A percentile compares a stretch with the other conserved stretches of the same genome.
These are phyloP conservation scores for Tetragonia tetragonoides DNA, from an alignment of 148 eudicot species.

Conservation along the genomic window DNA sequence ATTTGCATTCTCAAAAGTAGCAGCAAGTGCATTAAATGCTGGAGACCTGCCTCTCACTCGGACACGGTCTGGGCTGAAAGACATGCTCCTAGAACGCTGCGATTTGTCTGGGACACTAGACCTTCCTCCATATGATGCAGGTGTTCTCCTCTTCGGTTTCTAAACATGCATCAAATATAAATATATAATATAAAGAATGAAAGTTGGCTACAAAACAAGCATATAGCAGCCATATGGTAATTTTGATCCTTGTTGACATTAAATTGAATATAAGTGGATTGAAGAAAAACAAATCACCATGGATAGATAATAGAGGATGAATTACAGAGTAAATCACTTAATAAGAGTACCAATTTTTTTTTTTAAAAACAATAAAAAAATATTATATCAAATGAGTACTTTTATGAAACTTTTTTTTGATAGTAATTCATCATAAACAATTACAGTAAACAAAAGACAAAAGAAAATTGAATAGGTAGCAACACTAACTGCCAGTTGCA, in stretches of 20 bases:
- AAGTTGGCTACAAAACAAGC: neutral
- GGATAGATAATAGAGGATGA: no score
- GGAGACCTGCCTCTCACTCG: slow-evolving; percentile 97
- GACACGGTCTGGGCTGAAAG: slow-evolving; percentile 80
- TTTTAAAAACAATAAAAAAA: no score
- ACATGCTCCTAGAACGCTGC: slow-evolving; percentile 92
- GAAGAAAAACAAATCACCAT: no score
- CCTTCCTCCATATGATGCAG: slow-evolving; percentile 71
- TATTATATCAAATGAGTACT: no score
- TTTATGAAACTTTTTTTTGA: no score
- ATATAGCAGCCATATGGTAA: neutral
- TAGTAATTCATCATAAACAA: no score
- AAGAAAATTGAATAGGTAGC: no score
- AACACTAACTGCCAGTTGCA: no score
- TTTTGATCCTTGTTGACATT: neutral
- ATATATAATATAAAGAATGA: neutral
- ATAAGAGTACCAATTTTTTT: no score
- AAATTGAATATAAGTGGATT: no score
- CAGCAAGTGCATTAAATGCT: slow-evolving; percentile 92
- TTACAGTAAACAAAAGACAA: no score
- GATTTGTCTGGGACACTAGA: slow-evolving; percentile 87
- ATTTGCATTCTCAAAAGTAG: slow-evolving; percentile 77
- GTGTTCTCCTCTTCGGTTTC: slow-evolving; percentile 93
- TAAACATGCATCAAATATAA: slow-evolving; percentile 25
- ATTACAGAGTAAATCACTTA: no score